Percentiles rank a stretch among this genome's conserved stretches.
These are phyloP conservation scores for Phytophthora brassicae DNA, from an alignment of 352 stramenopile genomes.

Conservation along the genomic window DNA sequence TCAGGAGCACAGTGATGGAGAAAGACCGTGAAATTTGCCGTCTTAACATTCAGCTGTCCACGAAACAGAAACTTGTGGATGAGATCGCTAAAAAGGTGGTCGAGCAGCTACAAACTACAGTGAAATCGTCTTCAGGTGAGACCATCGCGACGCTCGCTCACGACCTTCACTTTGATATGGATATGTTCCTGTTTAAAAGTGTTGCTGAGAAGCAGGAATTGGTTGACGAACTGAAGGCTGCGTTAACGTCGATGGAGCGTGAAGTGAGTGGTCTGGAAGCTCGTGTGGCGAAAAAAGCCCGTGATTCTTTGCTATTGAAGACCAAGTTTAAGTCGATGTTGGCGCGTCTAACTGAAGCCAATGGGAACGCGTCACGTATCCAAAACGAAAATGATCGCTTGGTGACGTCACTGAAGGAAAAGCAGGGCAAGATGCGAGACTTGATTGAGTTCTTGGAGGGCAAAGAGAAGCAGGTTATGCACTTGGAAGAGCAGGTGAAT, in stretches of 20 bases:
- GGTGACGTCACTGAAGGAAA: conserved; percentile 51
- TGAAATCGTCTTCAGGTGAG: conserved; percentile 17
- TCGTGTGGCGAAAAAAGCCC: conserved; percentile 53
- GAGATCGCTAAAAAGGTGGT: conserved; percentile 69
- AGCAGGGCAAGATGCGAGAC: conserved; percentile 55
- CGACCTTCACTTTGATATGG: conserved; percentile 53
- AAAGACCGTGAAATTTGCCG: conserved; percentile 85
- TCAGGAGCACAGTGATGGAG: conserved; percentile 56
- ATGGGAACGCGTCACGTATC: conserved; percentile 48
- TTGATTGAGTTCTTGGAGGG: conserved; percentile 60
- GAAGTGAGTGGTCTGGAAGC: conserved; percentile 63
- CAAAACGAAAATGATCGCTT: conserved; percentile 60
- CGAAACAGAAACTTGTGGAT: conserved; percentile 78
- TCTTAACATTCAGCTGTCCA: conserved; percentile 77
- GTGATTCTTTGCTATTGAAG: conserved; percentile 58
- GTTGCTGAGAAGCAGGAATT: conserved; percentile 65
- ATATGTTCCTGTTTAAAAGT: conserved; percentile 80
- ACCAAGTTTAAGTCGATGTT: conserved; percentile 58
- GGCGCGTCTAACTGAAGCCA: conserved; percentile 48
- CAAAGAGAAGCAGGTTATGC: conserved; percentile 69
- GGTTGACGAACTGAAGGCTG: conserved; percentile 67
- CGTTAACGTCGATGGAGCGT: conserved; percentile 66
- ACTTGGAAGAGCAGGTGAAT: conserved; percentile 60
- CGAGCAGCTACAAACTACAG: conserved; percentile 47
- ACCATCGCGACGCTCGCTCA: conserved; percentile 20